Evolutionary conservation across 306 rosid genomes (phyloP), one percentile per base, ranked within the genome.

Genomic region (Gastrolobium bilobum): DNA sequence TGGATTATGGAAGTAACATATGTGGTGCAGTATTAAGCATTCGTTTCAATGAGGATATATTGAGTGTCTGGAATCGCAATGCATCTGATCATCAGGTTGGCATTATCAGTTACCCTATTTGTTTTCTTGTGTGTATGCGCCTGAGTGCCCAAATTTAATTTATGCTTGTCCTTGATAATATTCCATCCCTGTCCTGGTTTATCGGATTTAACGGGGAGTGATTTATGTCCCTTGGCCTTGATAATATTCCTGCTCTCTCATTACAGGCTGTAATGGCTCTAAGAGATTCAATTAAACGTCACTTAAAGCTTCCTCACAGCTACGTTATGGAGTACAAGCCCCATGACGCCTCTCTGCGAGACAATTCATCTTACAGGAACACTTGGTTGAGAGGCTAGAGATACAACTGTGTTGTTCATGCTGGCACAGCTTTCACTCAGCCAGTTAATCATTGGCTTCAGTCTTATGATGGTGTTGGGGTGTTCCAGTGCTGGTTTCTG

Each of bases 261-360:
- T 84, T 34, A 51, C 89, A 94, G 98, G 94, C 97, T 20, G 92
- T 92, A 47, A 92, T 94, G 96, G 96, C 89, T 79, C 81, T 94
- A 61, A 90, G 97, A 84, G 97, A 94, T 77, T 82, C 97, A 0
- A 92, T 92, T 61, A 94, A 94, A 86, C 91, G 94, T 37, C 94
- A 92, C 90, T 53, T 94, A 5, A 94, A 94, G 89, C 97, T 94
- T 79, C 97, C 97, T 33, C 92, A 89, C n/a, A 68, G 94, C 84
- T 94, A 94, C 70, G 87, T 94, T 46, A 89, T 92, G 99, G 99
- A 91, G 83, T 94, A 94, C 90, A 94, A 92, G 89, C 92, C 95
- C 14, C 97, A 91, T 30, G 95, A 94, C 37, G 97, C 99, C 4
- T 94, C 97, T 43, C 88, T 94, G 80, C 90, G 92, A 14, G 99